Conservation (phyloP, 2,329 filamentous ascomycete species). For the Xylaria arbuscula region DNA sequence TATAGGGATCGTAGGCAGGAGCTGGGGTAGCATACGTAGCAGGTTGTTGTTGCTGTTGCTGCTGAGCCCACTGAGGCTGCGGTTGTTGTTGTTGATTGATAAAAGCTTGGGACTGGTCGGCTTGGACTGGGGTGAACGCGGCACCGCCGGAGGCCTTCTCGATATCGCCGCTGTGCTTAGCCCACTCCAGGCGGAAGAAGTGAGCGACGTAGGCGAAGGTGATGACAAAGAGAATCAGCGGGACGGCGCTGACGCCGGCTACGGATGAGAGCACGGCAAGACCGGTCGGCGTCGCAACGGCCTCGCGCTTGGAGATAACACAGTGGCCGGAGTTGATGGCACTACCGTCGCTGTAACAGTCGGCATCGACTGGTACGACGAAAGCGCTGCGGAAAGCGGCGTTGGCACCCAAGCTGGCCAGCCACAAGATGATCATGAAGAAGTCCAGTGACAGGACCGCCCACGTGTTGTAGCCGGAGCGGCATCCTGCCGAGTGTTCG, state of each 20-base stretch:
- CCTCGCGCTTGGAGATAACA: conserved; percentile 43
- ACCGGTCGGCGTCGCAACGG: conserved; percentile 53
- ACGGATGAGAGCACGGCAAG: conserved; percentile 53
- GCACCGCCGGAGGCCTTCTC: conserved; percentile 41
- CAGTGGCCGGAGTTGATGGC: conserved; percentile 55
- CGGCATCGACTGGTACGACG: conserved; percentile 48
- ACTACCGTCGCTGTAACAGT: conserved; percentile 54
- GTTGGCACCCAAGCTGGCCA: conserved; percentile 55
- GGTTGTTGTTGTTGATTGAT: conserved; percentile 41
- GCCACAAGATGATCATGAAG: conserved; percentile 60
- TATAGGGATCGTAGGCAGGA: conserved; percentile 38
- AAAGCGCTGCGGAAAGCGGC: conserved; percentile 56
- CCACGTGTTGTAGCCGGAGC: conserved; percentile 56
- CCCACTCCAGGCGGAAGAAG: conserved; percentile 48
- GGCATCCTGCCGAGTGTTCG: conserved; percentile 54
- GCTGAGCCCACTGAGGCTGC: conserved; percentile 37
- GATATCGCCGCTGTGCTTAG: conserved; percentile 38
- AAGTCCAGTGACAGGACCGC: conserved; percentile 58
- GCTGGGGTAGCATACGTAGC: conserved; percentile 12
- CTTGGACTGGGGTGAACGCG: conserved; percentile 4
- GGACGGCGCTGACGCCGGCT: conserved; percentile 58
- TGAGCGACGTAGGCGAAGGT: conserved; percentile 51
- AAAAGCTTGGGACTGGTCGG: conserved; percentile 39
- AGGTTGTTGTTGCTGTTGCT: conserved; percentile 37
- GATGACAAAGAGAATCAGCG: conserved; percentile 48